phyloP scores from a whole-genome alignment of 129 eudicot genomes.

The Logfia minima region DNA sequence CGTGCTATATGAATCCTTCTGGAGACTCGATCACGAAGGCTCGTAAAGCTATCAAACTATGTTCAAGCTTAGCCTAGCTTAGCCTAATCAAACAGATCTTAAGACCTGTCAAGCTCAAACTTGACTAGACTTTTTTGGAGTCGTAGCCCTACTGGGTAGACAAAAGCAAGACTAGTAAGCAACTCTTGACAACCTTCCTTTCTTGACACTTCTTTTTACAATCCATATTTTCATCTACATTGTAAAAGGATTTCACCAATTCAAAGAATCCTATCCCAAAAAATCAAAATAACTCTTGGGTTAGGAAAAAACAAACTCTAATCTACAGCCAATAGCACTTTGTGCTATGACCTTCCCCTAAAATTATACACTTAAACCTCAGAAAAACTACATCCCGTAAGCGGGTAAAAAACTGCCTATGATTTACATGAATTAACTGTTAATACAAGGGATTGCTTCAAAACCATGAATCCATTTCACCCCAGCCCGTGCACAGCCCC shows the following conservation, averaged over 20 bases:
- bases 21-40: no score
- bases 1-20: no score
- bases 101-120: background rate
- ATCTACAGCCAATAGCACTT: slow-evolving; percentile 50
- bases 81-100: no score
- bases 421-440: slow-evolving; percentile 55
- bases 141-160: background rate
- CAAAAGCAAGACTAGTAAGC: background rate
- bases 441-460: slow-evolving; percentile 19
- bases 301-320: slow-evolving; percentile 37
- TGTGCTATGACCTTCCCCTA: slow-evolving; percentile 47
- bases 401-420: slow-evolving; percentile 47
- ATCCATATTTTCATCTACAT: slow-evolving; percentile 32
- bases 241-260: slow-evolving; percentile 21
- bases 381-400: slow-evolving; percentile 30
- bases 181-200: slow-evolving; percentile 7
- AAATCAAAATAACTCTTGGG: slow-evolving; percentile 36
- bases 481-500: slow-evolving; percentile 87
- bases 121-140: background rate
- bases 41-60: no score
- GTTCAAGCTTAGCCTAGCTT: no score
- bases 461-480: slow-evolving; percentile 71
- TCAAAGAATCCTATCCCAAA: slow-evolving; percentile 30
- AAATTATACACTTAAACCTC: slow-evolving; percentile 37
- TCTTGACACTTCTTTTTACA: slow-evolving; percentile 18